Evolutionary conservation across 108 stramenopile genomes (phyloP).

Genomic region (Nannochloropsis salina): DNA sequence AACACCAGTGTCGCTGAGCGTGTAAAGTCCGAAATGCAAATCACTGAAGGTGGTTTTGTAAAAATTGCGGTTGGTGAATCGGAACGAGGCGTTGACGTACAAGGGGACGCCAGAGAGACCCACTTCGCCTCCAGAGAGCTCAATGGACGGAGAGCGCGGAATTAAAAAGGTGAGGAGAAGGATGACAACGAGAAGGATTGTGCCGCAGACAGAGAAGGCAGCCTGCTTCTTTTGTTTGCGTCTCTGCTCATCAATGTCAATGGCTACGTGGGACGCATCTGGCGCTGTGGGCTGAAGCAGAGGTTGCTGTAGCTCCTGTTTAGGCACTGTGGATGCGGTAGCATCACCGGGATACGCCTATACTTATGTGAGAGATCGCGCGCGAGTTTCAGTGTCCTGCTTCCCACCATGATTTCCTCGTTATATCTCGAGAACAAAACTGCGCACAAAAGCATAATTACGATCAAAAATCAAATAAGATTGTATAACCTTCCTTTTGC

Average conservation of each 20-base stretch:
- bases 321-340: not conserved
- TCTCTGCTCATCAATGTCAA: not conserved
- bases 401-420: no score
- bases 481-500: no score
- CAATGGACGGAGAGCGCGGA: not conserved
- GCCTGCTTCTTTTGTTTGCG: not conserved
- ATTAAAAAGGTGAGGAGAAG: not conserved
- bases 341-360: slow-evolving; percentile 1
- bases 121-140: not conserved
- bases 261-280: not conserved
- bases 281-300: not conserved
- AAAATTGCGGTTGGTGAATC: not conserved
- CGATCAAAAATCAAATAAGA: no score
- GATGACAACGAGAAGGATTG: not conserved
- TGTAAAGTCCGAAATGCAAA: not conserved
- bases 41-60: slow-evolving; percentile 12
- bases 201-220: not conserved
- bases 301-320: not conserved
- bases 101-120: not conserved
- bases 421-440: no score
- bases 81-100: not conserved
- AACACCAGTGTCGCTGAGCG: not conserved
- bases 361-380: not conserved
- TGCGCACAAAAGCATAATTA: no score
- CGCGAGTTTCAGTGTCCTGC: not conserved